A percentile compares a stretch with the other conserved stretches of the same genome.
phyloP scores from a whole-genome alignment of 306 rosid species.

The Mucuna pruriens region DNA sequence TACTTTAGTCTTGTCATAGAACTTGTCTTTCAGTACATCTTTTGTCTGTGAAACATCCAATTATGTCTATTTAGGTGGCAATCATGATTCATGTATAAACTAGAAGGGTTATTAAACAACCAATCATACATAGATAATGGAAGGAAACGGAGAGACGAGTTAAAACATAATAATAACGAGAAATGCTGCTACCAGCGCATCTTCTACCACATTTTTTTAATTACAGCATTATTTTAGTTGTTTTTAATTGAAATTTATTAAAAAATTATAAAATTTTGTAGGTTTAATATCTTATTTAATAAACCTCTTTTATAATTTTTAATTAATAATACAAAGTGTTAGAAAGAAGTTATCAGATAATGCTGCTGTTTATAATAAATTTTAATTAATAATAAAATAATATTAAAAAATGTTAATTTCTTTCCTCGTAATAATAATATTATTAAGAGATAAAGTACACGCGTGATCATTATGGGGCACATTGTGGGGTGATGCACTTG shows the following conservation, averaged over 20 bases:
- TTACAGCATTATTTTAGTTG: too few relatives aligned
- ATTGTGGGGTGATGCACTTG: conserved; percentile 30
- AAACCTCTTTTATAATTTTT: too few relatives aligned
- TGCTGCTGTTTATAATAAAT: too few relatives aligned
- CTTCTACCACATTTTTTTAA: too few relatives aligned
- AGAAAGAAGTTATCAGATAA: too few relatives aligned
- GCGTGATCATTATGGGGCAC: conserved; percentile 42
- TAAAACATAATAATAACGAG: conserved; percentile 14
- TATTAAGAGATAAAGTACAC: not conserved
- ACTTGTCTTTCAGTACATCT: conserved; percentile 57
- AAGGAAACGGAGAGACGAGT: conserved; percentile 4
- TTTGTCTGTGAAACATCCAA: conserved; percentile 59
- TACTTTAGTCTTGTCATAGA: conserved; percentile 57
- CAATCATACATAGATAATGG: conserved; percentile 34
- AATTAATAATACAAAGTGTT: too few relatives aligned
- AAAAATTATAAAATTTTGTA: too few relatives aligned
- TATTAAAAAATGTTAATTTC: too few relatives aligned
- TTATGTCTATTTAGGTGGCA: conserved; percentile 31
- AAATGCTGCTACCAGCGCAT: too few relatives aligned
- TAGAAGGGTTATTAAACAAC: not conserved
- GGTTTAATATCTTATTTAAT: too few relatives aligned
- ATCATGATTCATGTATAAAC: conserved; percentile 29
- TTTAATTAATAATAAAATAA: too few relatives aligned
- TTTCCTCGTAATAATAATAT: conserved; percentile 12
- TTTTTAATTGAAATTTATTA: too few relatives aligned